Percentiles rank a stretch among this genome's conserved stretches.
Evolutionary conservation across 441 rosid species (phyloP).

Genomic region (Macaranga tanarius): DNA sequence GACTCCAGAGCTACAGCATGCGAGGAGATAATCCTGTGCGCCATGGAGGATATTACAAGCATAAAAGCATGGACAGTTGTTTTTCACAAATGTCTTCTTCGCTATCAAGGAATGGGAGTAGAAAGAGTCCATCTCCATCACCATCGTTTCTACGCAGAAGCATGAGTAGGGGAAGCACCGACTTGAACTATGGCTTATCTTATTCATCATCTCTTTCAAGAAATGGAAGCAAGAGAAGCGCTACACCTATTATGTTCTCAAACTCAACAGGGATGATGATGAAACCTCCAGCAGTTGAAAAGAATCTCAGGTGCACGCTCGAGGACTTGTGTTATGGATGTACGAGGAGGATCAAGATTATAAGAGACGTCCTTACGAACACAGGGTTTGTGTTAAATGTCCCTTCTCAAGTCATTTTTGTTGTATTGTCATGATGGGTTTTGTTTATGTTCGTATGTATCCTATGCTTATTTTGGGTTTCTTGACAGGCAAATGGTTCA

Average conservation of each 20-base stretch:
- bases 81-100: slow-evolving; percentile 33
- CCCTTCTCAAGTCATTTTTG: not conserved
- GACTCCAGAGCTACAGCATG: slow-evolving; percentile 31
- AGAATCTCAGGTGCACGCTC: slow-evolving; percentile 69
- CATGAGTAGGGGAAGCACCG: slow-evolving; percentile 35
- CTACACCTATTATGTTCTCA: slow-evolving; percentile 67
- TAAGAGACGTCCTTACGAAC: slow-evolving; percentile 58
- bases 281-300: slow-evolving; percentile 60
- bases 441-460: not conserved
- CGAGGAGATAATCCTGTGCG: slow-evolving; percentile 16
- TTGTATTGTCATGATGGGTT: not conserved
- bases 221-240: slow-evolving; percentile 32
- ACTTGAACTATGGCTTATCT: slow-evolving; percentile 12
- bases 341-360: slow-evolving; percentile 66
- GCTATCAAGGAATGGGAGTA: slow-evolving; percentile 48
- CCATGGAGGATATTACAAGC: slow-evolving; percentile 23
- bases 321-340: slow-evolving; percentile 85
- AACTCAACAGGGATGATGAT: slow-evolving; percentile 52
- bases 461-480: not conserved
- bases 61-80: slow-evolving; percentile 30
- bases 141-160: slow-evolving; percentile 32
- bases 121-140: slow-evolving; percentile 31
- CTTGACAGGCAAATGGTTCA: slow-evolving; percentile 40
- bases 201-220: slow-evolving; percentile 24
- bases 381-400: slow-evolving; percentile 47